phyloP scores from a whole-genome alignment of 768 basidiomycete genomes.

The Chiua virens region DNA sequence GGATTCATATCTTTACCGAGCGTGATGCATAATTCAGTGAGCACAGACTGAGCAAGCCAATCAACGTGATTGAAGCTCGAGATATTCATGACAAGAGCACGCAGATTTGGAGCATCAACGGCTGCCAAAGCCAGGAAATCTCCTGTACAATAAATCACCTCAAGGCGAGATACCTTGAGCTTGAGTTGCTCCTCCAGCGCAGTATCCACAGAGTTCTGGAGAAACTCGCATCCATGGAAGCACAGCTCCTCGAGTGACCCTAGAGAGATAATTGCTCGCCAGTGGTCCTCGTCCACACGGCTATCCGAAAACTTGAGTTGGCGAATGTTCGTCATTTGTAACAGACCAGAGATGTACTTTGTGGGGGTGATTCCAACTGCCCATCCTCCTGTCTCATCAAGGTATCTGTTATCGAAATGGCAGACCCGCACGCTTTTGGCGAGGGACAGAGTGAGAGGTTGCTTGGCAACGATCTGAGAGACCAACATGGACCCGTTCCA shows the following conservation, averaged over 20 bases:
- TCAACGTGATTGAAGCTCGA: neutral
- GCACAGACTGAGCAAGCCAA: neutral
- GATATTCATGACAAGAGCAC: neutral
- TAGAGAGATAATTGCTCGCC: conserved; percentile 11
- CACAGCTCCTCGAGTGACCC: conserved; percentile 14
- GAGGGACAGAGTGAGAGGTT: conserved; percentile 31
- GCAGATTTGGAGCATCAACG: neutral
- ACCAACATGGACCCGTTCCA: conserved; percentile 20
- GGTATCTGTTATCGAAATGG: conserved; percentile 1
- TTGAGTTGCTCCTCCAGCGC: neutral
- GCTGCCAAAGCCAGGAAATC: neutral
- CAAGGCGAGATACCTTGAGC: conserved; percentile 8
- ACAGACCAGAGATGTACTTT: conserved; percentile 7
- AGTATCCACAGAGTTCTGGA: neutral
- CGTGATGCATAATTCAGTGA: conserved; percentile 3
- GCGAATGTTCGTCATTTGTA: conserved; percentile 17
- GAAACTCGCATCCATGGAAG: conserved; percentile 4
- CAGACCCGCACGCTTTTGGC: conserved; percentile 31
- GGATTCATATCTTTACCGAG: too few relatives aligned
- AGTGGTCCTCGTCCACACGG: conserved; percentile 11
- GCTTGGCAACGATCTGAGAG: conserved; percentile 24
- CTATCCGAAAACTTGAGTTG: conserved; percentile 8
- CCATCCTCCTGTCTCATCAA: neutral
- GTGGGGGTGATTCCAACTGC: neutral
- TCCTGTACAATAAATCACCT: neutral